Percentiles rank a stretch among this genome's conserved stretches.
These are phyloP conservation scores for Selaginella tamariscina DNA, from an alignment of 75 land plant species.

Conservation along the genomic window DNA sequence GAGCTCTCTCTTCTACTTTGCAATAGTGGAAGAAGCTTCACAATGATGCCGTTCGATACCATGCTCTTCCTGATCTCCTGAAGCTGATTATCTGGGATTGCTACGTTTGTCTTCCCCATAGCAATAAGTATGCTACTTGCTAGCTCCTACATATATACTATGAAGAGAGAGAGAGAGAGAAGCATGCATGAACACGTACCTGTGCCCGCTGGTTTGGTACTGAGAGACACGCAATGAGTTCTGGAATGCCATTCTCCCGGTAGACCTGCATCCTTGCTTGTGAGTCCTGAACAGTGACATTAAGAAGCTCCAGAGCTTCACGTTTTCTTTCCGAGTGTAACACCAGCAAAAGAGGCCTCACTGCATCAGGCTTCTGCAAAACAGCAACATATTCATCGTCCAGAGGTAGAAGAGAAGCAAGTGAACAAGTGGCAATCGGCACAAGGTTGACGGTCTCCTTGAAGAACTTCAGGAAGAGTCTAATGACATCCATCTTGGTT, in stretches of 20 bases:
- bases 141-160: not conserved
- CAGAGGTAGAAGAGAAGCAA: not conserved
- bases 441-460: no score
- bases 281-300: not conserved
- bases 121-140: not conserved
- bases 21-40: not conserved
- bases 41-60: not conserved
- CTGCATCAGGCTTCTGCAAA: not conserved
- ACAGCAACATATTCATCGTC: not conserved
- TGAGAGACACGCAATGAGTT: not conserved
- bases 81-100: not conserved
- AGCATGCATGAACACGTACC: no score
- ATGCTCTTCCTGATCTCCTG: not conserved
- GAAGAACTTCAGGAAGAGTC: no score
- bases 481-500: not conserved
- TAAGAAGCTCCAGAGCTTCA: not conserved
- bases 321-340: not conserved
- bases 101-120: not conserved
- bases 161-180: no score
- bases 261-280: not conserved
- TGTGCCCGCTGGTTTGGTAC: not conserved
- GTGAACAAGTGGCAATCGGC: not conserved
- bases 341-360: not conserved
- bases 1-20: not conserved
- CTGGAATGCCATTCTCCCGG: not conserved